phyloP scores from a whole-genome alignment of 257 asterid species.

The Ehretia macrophylla region DNA sequence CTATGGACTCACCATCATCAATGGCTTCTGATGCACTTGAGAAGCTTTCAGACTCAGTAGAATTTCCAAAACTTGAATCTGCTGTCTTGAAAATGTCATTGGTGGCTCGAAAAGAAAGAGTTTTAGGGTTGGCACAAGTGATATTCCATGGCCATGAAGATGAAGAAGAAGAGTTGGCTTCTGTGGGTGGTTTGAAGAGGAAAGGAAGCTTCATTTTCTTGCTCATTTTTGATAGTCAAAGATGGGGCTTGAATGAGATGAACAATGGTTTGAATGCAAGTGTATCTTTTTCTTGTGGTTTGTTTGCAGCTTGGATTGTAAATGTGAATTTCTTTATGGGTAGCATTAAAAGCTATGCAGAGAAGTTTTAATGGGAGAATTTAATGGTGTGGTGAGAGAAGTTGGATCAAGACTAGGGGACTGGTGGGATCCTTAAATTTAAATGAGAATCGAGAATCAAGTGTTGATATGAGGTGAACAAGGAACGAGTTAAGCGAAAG shows the following conservation, averaged over 20 bases:
- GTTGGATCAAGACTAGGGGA: background rate
- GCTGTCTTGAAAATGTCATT: constrained; percentile 25
- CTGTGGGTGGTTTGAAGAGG: constrained; percentile 32
- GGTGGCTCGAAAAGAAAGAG: constrained; percentile 45
- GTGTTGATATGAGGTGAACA: too few species aligned
- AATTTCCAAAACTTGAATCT: constrained; percentile 18
- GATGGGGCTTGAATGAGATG: background rate
- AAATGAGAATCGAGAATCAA: too few species aligned
- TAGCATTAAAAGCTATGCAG: background rate
- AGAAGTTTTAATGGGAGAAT: background rate
- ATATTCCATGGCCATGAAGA: constrained; percentile 44
- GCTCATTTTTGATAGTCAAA: constrained; percentile 8
- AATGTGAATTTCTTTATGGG: background rate
- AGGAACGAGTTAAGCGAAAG: too few species aligned
- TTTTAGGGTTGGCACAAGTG: constrained; percentile 36
- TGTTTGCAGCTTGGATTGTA: background rate
- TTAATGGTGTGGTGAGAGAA: constrained; percentile 1
- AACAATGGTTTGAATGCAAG: constrained; percentile 7
- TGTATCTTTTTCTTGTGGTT: background rate
- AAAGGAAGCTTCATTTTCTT: constrained; percentile 46
- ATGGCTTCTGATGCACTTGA: background rate
- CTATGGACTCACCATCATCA: constrained; percentile 18
- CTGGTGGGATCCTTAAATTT: too few species aligned
- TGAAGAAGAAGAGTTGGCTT: constrained; percentile 16
- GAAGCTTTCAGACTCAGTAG: constrained; percentile 14